Conservation (phyloP, 208 protist species). For the Trypanosoma caninum region DNA sequence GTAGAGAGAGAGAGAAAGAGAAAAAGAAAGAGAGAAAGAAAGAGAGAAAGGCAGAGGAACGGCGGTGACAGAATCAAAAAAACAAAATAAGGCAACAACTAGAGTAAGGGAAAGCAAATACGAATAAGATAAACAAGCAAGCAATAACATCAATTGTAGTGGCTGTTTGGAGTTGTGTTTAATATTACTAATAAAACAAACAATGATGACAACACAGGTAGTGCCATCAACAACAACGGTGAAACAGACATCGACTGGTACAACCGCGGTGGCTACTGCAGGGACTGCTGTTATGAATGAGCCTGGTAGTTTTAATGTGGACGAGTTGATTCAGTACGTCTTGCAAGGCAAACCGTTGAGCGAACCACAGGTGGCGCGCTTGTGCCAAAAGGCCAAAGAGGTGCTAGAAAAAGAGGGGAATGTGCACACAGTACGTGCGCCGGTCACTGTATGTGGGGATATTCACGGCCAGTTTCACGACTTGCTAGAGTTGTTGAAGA, state of each 20-base stretch:
- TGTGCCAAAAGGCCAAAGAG: conserved; percentile 92
- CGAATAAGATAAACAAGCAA: background rate
- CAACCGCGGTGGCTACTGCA: background rate
- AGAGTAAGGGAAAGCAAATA: background rate
- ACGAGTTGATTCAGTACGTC: conserved; percentile 87
- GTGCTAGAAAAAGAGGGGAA: conserved; percentile 93
- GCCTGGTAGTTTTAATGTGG: conserved; percentile 75
- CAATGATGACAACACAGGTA: background rate
- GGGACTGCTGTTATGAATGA: background rate
- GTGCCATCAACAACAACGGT: background rate
- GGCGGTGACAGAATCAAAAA: conserved; percentile 3
- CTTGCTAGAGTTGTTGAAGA: conserved; percentile 97
- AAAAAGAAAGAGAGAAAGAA: conserved; percentile 19
- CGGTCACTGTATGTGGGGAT: conserved; percentile 95
- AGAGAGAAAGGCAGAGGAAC: conserved; percentile 21
- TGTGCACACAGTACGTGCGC: conserved; percentile 86
- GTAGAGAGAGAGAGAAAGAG: background rate
- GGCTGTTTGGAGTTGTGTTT: too few species aligned
- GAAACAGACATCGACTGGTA: too few species aligned
- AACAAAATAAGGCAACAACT: background rate
- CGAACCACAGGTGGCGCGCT: conserved; percentile 78
- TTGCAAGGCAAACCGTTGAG: conserved; percentile 86
- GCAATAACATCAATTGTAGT: too few species aligned
- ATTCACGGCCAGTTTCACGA: conserved; percentile 98
- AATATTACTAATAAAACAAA: too few species aligned